Conservation (phyloP, 257 asterid species). For the Linderniella brevidens region DNA sequence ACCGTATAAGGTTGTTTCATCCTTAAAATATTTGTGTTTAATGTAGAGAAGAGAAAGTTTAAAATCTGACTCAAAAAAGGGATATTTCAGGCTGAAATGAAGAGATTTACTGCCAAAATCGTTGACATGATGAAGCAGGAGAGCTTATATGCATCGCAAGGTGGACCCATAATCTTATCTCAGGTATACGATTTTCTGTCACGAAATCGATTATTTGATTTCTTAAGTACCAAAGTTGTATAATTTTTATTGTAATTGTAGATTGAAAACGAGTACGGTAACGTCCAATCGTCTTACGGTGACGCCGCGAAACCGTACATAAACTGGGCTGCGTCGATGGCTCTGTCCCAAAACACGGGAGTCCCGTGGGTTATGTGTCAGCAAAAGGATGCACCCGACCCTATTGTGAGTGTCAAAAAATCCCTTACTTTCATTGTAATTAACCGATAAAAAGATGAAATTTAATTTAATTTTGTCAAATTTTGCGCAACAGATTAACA, state of each 20-base stretch:
- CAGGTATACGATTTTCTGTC: conserved; percentile 33
- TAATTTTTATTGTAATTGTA: conserved; percentile 8
- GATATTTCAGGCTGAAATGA: conserved; percentile 64
- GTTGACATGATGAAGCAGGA: conserved; percentile 81
- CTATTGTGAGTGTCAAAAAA: conserved; percentile 32
- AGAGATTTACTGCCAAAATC: conserved; percentile 69
- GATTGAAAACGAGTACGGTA: conserved; percentile 95
- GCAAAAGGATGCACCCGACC: conserved; percentile 79
- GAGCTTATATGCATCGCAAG: conserved; percentile 68
- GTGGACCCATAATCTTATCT: conserved; percentile 82
- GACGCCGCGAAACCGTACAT: conserved; percentile 49
- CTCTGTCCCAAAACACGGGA: conserved; percentile 56
- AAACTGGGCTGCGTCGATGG: conserved; percentile 88
- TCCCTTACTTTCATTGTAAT: too few relatives aligned
- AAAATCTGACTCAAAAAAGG: neutral
- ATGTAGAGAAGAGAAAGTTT: too few relatives aligned
- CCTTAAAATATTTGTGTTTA: neutral
- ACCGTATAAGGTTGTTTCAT: conserved; percentile 49
- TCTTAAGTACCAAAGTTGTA: neutral
- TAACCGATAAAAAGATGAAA: too few relatives aligned
- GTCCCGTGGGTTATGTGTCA: conserved; percentile 99
- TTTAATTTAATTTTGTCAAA: too few relatives aligned
- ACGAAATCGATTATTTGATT: too few relatives aligned
- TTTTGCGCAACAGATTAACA: conserved; percentile 43
- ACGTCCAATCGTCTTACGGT: conserved; percentile 43